Base-by-base conservation (phyloP, 208 protist genomes). In the Chromosphaera perkinsii region DNA sequence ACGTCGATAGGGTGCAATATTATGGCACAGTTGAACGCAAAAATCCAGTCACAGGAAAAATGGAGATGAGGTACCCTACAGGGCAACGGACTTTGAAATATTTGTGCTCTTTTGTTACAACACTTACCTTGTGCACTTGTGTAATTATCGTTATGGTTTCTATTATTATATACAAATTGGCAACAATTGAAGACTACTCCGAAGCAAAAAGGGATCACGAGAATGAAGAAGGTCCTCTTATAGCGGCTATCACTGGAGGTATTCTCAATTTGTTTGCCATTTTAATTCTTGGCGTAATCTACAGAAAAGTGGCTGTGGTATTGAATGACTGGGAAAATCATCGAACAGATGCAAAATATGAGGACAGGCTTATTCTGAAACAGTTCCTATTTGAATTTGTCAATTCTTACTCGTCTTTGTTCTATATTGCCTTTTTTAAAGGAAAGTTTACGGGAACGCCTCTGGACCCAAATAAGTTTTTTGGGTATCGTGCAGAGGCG, bases 281-380 rank as follows among this genome's bases (percentile, higher is more conserved):
- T n/a, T 10, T 61, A 10, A n/a, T 62, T 3, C 29, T 72, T n/a
- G 82, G 80, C 76, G 20, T 24, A 10, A n/a, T 70, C 32, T 91
- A 88, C 75, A 63, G 70, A 4, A 3, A 26, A n/a, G 35, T 91
- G 24, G 81, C 82, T 22, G 67, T 65, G 45, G 43, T 48, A 51
- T 70, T 88, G 42, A 89, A 71, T 12, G 65, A 65, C 39, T 72
- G 76, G 12, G 78, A 81, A 51, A 81, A 81, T 58, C 56, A 81
- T 47, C 58, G 70, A 9, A 79, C 69, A 1, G 42, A 80, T 32
- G 47, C 66, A 4, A 14, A 75, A 32, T 80, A 74, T 27, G 52
- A 82, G 1, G 35, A 67, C 37, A 2, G 22, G 1, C 68, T 82
- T 24, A 80, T 72, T 22, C 24, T 56, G 10, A 82, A 82, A 51